Percentiles rank a stretch among this genome's conserved stretches.
Evolutionary conservation across 192 early-diverging fungal genomes (phyloP).

Genomic region (Chytriomyces confervae): DNA sequence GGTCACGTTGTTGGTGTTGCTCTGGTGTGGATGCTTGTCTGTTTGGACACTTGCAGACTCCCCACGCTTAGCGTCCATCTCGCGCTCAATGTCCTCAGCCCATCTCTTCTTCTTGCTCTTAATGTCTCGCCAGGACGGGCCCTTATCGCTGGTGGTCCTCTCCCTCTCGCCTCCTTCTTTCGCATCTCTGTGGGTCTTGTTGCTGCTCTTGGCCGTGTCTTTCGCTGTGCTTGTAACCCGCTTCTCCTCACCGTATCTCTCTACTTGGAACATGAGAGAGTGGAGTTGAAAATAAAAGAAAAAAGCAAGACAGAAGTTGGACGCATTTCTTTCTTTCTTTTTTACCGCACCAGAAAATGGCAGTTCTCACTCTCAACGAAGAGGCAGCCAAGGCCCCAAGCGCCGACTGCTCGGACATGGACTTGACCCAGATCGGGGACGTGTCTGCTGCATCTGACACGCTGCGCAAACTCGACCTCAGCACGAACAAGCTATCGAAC

Average conservation of each 20-base stretch:
- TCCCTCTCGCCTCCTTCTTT: not conserved
- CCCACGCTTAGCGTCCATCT: constrained; percentile 15
- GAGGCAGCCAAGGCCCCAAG: not conserved
- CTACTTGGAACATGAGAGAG: constrained; percentile 11
- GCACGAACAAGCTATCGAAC: not conserved
- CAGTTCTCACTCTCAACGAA: not conserved
- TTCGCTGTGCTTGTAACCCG: not conserved
- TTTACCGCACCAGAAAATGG: not conserved
- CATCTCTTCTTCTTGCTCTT: constrained; percentile 26
- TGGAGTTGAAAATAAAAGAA: not conserved
- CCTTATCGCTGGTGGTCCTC: not conserved
- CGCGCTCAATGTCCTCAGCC: constrained; percentile 27
- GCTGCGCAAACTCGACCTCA: constrained; percentile 17
- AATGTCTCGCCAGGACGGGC: constrained; percentile 20
- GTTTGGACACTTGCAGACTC: not conserved
- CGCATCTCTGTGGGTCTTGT: not conserved
- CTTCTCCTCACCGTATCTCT: constrained; percentile 11
- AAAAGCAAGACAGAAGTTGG: not conserved
- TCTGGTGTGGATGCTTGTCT: not conserved
- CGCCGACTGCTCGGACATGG: constrained; percentile 28
- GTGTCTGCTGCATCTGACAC: not conserved
- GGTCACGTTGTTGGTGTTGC: not conserved
- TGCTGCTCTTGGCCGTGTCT: not conserved
- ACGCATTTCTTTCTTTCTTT: not conserved
- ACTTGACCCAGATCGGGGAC: not conserved